Conservation (phyloP, 176 grass and related monocot genomes). For the Lolium rigidum region DNA sequence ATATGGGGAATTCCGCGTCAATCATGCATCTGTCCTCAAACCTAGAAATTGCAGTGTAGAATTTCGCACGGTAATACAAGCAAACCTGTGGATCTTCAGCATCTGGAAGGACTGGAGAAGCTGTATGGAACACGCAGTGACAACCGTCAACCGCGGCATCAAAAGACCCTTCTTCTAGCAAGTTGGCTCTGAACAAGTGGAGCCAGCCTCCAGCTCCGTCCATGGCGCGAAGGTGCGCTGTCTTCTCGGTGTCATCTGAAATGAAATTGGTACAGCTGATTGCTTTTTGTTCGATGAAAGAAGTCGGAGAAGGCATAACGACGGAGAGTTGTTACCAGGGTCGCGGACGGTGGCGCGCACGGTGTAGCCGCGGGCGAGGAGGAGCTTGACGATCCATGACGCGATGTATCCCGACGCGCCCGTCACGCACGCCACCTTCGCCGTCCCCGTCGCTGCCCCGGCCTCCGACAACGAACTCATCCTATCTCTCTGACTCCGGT, state of each 20-base stretch:
- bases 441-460: background rate
- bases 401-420: background rate
- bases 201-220: conserved; percentile 35
- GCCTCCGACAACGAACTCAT: background rate
- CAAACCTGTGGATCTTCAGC: conserved; percentile 25
- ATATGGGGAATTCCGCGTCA: too few species aligned
- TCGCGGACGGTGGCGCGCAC: conserved; percentile 20
- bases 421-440: background rate
- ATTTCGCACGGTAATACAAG: background rate
- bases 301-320: background rate
- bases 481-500: background rate
- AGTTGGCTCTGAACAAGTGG: conserved; percentile 29
- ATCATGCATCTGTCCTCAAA: background rate
- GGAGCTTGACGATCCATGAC: conserved; percentile 7
- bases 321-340: background rate
- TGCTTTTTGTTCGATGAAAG: background rate
- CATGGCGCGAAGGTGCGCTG: conserved; percentile 27
- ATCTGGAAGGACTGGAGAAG: conserved; percentile 25
- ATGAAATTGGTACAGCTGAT: background rate
- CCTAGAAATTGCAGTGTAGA: background rate
- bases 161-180: conserved; percentile 39
- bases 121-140: conserved; percentile 48
- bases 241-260: conserved; percentile 39
- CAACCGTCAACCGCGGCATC: conserved; percentile 8
- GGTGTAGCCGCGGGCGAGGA: conserved; percentile 4